Percentiles rank a stretch among this genome's conserved stretches.
Conservation (phyloP, 495 filamentous ascomycete genomes). For the Neurospora sp. region DNA sequence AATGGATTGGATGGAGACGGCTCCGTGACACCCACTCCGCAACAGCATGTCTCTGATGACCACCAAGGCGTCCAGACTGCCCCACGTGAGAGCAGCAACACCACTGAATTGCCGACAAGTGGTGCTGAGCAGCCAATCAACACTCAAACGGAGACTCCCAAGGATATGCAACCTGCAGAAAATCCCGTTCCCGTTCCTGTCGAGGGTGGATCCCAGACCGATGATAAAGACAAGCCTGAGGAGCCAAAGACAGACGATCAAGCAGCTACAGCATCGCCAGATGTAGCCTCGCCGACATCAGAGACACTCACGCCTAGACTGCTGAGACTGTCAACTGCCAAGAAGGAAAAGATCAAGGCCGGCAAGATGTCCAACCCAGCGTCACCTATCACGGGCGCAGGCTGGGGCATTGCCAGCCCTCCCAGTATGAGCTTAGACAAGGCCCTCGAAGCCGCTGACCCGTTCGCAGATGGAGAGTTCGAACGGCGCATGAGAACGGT, state of each 20-base stretch:
- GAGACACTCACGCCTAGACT: neutral
- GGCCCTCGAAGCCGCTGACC: neutral
- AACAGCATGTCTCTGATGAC: neutral
- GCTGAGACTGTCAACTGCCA: conserved; percentile 1
- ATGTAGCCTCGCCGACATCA: neutral
- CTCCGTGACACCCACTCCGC: neutral
- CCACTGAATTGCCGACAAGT: neutral
- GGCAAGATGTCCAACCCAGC: conserved; percentile 14
- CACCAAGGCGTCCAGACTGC: neutral
- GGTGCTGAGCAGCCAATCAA: neutral
- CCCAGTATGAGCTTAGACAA: conserved; percentile 8
- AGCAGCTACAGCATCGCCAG: neutral
- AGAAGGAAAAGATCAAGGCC: conserved; percentile 21
- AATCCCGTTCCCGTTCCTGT: neutral
- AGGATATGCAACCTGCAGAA: neutral
- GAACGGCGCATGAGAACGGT: neutral
- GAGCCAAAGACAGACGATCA: conserved; percentile 3
- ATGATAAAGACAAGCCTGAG: neutral
- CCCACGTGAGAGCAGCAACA: neutral
- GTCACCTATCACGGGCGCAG: neutral
- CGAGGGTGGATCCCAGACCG: neutral
- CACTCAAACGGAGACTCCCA: neutral
- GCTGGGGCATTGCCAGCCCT: conserved; percentile 2
- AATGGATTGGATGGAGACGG: neutral
- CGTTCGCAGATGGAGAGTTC: neutral